Conservation (phyloP, 306 rosid genomes). For the Dryas alaskensis region DNA sequence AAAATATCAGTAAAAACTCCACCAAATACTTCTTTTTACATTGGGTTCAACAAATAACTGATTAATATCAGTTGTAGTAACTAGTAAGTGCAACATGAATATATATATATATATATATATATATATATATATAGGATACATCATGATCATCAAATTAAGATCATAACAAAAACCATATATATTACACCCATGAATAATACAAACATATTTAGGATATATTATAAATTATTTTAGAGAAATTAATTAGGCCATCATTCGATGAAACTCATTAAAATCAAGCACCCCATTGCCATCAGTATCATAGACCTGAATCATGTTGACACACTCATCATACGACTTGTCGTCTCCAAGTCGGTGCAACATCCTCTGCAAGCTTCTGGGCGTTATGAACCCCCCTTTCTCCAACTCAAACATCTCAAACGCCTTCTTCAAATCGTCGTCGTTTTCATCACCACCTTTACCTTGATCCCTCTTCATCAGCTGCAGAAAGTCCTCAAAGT, state of each 20-base stretch:
- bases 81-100: too few species aligned
- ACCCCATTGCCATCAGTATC: conserved; percentile 68
- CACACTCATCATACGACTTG: conserved; percentile 58
- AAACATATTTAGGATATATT: background rate
- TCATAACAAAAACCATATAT: too few species aligned
- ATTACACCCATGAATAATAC: too few species aligned
- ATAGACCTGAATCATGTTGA: conserved; percentile 56
- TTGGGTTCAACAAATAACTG: too few species aligned
- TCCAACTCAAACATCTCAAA: conserved; percentile 72
- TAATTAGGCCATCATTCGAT: conserved; percentile 63
- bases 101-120: too few species aligned
- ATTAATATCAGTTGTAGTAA: too few species aligned
- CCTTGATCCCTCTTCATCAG: conserved; percentile 42
- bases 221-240: background rate
- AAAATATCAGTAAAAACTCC: too few species aligned
- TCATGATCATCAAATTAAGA: too few species aligned
- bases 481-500: conserved; percentile 48
- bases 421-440: conserved; percentile 56
- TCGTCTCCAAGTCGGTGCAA: conserved; percentile 62
- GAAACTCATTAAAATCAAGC: conserved; percentile 68
- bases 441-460: conserved; percentile 10
- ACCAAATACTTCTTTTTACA: too few species aligned
- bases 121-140: too few species aligned
- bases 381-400: conserved; percentile 54
- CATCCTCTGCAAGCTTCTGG: conserved; percentile 67